Percentiles rank a stretch among this genome's conserved stretches.
These are phyloP conservation scores for Monilinia fructicola DNA, from an alignment of 2,329 filamentous ascomycete species.

Conservation along the genomic window DNA sequence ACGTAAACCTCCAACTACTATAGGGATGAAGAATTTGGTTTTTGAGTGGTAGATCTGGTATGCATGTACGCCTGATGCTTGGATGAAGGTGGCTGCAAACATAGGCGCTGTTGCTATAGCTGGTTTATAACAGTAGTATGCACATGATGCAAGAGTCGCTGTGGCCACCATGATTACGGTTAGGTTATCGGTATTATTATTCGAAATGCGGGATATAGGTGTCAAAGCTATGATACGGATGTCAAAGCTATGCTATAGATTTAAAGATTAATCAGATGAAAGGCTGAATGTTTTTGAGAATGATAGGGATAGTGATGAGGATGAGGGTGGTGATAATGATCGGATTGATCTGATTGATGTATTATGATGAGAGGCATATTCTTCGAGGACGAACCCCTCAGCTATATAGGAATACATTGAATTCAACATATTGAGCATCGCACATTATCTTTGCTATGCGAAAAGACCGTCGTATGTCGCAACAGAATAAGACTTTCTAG, in stretches of 20 bases:
- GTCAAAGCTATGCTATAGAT: not conserved
- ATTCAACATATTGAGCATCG: slow-evolving; percentile 4
- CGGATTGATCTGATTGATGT: too few relatives aligned
- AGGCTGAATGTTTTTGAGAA: too few relatives aligned
- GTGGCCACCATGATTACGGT: slow-evolving; percentile 15
- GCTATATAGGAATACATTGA: not conserved
- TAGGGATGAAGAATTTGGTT: slow-evolving; percentile 17
- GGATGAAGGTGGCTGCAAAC: not conserved
- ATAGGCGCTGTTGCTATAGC: not conserved
- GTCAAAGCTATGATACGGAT: not conserved
- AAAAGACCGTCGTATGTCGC: slow-evolving; percentile 5
- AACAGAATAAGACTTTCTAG: not conserved
- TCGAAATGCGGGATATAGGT: not conserved
- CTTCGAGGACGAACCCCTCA: not conserved
- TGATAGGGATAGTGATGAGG: too few relatives aligned
- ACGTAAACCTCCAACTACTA: slow-evolving; percentile 10
- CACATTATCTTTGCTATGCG: slow-evolving; percentile 8
- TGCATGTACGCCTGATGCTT: not conserved
- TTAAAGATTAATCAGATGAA: not conserved
- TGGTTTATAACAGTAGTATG: slow-evolving; percentile 20
- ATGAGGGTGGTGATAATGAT: too few relatives aligned
- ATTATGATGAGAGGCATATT: not conserved
- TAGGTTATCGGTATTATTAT: not conserved
- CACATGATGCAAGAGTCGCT: slow-evolving; percentile 17
- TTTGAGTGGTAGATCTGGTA: slow-evolving; percentile 1